Evolutionary conservation across 495 filamentous ascomycete species (phyloP).

Genomic region (Daldinia childiae): DNA sequence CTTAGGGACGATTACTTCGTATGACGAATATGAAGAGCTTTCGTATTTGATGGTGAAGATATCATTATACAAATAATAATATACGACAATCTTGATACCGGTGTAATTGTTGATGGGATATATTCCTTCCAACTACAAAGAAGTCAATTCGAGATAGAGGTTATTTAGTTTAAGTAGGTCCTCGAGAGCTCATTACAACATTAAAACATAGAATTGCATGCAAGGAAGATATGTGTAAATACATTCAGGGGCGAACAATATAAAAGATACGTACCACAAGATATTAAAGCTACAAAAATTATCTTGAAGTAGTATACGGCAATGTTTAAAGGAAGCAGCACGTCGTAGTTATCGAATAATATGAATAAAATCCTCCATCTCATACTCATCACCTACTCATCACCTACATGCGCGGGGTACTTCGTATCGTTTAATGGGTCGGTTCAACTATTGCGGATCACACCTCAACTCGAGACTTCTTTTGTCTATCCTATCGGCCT

Average conservation of each 20-base stretch:
- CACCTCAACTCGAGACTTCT: constrained; percentile 16
- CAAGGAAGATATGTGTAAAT: background rate
- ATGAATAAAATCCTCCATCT: background rate
- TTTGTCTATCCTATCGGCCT: constrained; percentile 21
- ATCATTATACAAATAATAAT: background rate
- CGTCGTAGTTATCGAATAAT: background rate
- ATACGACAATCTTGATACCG: background rate
- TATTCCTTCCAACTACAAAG: background rate
- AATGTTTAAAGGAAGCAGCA: background rate
- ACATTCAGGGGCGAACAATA: background rate
- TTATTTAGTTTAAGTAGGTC: background rate
- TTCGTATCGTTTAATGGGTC: constrained; percentile 12
- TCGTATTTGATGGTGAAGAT: background rate
- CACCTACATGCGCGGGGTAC: constrained; percentile 17
- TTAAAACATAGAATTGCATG: background rate
- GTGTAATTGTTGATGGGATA: background rate
- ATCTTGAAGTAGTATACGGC: background rate
- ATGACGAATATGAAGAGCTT: constrained; percentile 14
- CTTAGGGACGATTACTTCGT: constrained; percentile 1
- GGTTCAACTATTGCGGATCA: constrained; percentile 16
- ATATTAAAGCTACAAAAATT: background rate
- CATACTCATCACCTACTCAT: background rate
- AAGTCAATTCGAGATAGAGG: background rate
- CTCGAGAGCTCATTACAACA: background rate
- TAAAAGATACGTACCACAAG: background rate